Evolutionary conservation across 768 basidiomycete genomes (phyloP).

Genomic region (Asterophora parasitica): DNA sequence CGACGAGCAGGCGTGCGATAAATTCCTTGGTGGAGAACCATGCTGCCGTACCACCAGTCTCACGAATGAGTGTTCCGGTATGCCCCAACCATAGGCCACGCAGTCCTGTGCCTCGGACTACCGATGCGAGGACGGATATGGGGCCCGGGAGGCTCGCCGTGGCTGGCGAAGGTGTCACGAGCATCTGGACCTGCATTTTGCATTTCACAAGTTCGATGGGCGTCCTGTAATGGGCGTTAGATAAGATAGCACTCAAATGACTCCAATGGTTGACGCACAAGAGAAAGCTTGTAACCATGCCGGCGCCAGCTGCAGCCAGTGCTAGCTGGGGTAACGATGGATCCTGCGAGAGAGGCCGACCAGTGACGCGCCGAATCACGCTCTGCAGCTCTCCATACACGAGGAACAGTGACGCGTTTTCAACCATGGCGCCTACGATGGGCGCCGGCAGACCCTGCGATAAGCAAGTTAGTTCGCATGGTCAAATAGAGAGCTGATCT

Average conservation of each 20-base stretch:
- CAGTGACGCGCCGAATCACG: conserved; percentile 38
- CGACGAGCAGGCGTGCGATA: conserved; percentile 56
- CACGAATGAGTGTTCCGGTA: conserved; percentile 87
- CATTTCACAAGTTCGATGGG: conserved; percentile 95
- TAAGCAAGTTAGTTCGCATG: conserved; percentile 5
- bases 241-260: conserved; percentile 2
- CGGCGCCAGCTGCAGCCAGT: conserved; percentile 83
- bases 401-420: conserved; percentile 86
- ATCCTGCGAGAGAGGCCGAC: conserved; percentile 37
- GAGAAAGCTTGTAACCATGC: conserved; percentile 80
- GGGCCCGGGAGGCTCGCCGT: conserved; percentile 60
- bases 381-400: conserved; percentile 77
- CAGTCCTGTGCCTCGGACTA: conserved; percentile 64
- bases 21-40: conserved; percentile 92
- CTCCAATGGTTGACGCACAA: conserved; percentile 56
- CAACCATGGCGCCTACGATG: conserved; percentile 85
- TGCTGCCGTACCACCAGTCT: conserved; percentile 84
- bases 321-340: conserved; percentile 56
- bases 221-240: conserved; percentile 44
- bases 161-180: conserved; percentile 27
- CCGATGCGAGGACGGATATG: conserved; percentile 55
- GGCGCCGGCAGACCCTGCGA: conserved; percentile 85
- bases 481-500: neutral
- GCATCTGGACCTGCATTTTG: conserved; percentile 96
- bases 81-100: conserved; percentile 96